phyloP scores from a whole-genome alignment of 2,329 filamentous ascomycete species.

The Penicillium sp. region DNA sequence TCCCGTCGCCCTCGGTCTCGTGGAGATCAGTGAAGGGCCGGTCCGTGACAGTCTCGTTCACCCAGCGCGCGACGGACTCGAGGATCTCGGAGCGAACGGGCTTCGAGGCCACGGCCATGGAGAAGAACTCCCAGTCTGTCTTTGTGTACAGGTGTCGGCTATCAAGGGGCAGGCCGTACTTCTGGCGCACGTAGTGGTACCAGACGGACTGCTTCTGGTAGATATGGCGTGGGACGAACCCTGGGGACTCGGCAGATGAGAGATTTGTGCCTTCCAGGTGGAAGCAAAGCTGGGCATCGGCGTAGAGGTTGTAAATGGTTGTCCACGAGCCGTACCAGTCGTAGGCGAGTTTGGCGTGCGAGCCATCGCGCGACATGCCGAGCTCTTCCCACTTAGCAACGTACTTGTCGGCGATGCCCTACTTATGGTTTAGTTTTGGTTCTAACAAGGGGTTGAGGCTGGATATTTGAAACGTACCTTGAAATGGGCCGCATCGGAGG shows the following conservation, averaged over 20 bases:
- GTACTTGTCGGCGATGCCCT: constrained; percentile 59
- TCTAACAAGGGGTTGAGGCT: background rate
- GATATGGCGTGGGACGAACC: constrained; percentile 67
- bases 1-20: constrained; percentile 69
- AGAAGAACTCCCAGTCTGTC: constrained; percentile 87
- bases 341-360: constrained; percentile 74
- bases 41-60: constrained; percentile 76
- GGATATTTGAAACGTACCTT: constrained; percentile 31
- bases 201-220: constrained; percentile 75
- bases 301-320: constrained; percentile 78
- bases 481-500: constrained; percentile 54
- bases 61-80: constrained; percentile 67
- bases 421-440: constrained; percentile 4
- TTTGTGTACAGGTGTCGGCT: constrained; percentile 79
- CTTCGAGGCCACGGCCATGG: constrained; percentile 68
- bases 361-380: constrained; percentile 62
- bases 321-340: constrained; percentile 76
- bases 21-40: constrained; percentile 76
- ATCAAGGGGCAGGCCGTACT: constrained; percentile 76
- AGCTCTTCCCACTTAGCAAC: constrained; percentile 65
- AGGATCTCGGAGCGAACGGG: constrained; percentile 65
- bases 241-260: constrained; percentile 29
- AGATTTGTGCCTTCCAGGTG: constrained; percentile 51
- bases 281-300: constrained; percentile 75
- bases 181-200: constrained; percentile 73